These are phyloP conservation scores for Clavariopsis aquatica DNA, from an alignment of 495 filamentous ascomycete species.

Conservation along the genomic window DNA sequence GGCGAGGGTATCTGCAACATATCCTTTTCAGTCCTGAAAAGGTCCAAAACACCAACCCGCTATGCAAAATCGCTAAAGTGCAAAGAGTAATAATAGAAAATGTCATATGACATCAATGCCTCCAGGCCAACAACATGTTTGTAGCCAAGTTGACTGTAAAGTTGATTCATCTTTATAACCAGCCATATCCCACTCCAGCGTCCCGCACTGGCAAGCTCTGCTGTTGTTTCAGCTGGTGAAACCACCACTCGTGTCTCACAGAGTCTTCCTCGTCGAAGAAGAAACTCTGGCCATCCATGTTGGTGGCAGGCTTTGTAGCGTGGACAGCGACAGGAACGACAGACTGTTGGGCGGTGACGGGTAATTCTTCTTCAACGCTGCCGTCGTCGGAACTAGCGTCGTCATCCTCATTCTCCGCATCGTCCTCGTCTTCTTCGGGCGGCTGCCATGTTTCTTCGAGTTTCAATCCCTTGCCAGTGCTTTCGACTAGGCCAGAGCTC, in stretches of 20 bases:
- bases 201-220: slow-evolving; percentile 38
- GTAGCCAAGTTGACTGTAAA: too few species aligned
- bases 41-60: slow-evolving; percentile 29
- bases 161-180: slow-evolving; percentile 28
- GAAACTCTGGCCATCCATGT: slow-evolving; percentile 41
- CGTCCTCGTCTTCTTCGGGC: slow-evolving; percentile 61
- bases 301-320: slow-evolving; percentile 38
- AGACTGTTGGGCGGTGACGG: slow-evolving; percentile 34
- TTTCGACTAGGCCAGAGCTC: slow-evolving; percentile 36
- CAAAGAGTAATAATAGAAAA: slow-evolving; percentile 6
- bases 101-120: too few species aligned
- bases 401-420: slow-evolving; percentile 49
- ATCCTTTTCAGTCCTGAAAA: neutral
- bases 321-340: slow-evolving; percentile 35
- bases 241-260: slow-evolving; percentile 41
- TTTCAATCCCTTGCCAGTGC: slow-evolving; percentile 71
- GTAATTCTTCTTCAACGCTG: slow-evolving; percentile 33
- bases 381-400: slow-evolving; percentile 47
- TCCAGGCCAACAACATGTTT: too few species aligned
- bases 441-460: slow-evolving; percentile 82
- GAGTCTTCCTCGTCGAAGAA: slow-evolving; percentile 43
- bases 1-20: slow-evolving; percentile 33
- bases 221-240: slow-evolving; percentile 38
- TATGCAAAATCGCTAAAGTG: slow-evolving; percentile 27
- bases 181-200: slow-evolving; percentile 39